Evolutionary conservation across 139 green algal species (phyloP).

Genomic region (Micractinium conductrix): DNA sequence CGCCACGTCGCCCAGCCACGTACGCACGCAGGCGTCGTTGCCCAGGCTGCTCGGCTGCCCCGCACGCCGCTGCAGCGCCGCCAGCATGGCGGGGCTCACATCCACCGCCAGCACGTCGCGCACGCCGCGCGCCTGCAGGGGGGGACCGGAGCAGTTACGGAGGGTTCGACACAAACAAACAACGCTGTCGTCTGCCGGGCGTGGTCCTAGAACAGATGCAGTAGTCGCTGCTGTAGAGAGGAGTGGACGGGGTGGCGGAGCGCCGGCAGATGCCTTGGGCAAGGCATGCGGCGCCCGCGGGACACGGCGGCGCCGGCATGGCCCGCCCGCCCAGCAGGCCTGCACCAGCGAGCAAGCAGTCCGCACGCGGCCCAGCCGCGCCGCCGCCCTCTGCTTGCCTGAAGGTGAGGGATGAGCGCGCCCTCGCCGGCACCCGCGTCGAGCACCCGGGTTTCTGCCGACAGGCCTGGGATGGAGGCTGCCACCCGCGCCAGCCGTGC

Average conservation of each 20-base stretch:
- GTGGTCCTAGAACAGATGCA: no score
- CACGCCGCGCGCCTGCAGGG: conserved; percentile 45
- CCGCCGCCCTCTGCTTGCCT: no score
- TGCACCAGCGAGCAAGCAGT: no score
- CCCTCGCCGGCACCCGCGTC: conserved; percentile 76
- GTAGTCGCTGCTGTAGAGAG: no score
- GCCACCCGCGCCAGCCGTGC: conserved; percentile 50
- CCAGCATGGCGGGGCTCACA: conserved; percentile 64
- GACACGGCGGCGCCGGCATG: not conserved
- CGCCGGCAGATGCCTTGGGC: not conserved
- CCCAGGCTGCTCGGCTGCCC: conserved; percentile 40
- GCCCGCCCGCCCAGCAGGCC: no score
- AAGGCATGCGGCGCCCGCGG: not conserved
- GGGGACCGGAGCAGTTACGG: not conserved
- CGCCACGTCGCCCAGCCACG: conserved; percentile 70
- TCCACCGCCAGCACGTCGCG: conserved; percentile 77
- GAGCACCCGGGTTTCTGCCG: conserved; percentile 52
- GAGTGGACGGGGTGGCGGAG: no score
- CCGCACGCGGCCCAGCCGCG: no score
- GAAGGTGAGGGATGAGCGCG: conserved; percentile 67
- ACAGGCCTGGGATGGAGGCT: conserved; percentile 44
- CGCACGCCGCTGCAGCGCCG: conserved; percentile 38
- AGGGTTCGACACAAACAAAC: no score
- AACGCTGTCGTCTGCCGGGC: no score
- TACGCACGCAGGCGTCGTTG: conserved; percentile 69